Evolutionary conservation across 1,139 yeast species (phyloP).

Genomic region (Diutina sp.): DNA sequence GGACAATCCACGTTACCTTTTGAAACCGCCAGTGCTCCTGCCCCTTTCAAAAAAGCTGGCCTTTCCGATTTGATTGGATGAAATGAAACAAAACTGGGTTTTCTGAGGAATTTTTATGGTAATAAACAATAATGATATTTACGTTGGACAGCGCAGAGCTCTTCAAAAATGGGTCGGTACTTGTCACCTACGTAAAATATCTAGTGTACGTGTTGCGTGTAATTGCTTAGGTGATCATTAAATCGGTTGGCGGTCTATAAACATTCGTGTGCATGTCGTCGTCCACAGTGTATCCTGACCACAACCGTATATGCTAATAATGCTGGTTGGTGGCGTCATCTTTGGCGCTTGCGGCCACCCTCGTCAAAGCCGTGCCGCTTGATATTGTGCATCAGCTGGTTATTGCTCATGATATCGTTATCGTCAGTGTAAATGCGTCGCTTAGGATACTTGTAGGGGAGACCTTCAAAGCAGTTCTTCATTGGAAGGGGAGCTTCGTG

Average conservation of each 20-base stretch:
- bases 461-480: constrained; percentile 59
- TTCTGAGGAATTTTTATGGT: neutral
- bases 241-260: neutral
- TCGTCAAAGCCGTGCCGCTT: constrained; percentile 2
- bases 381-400: constrained; percentile 6
- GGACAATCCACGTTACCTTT: constrained; percentile 8
- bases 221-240: neutral
- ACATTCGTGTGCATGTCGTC: neutral
- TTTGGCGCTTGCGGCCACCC: neutral
- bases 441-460: constrained; percentile 51
- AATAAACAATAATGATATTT: too few species aligned
- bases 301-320: neutral
- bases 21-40: neutral
- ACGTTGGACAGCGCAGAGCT: too few species aligned
- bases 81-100: constrained; percentile 8
- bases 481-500: constrained; percentile 51
- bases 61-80: constrained; percentile 21
- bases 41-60: constrained; percentile 19
- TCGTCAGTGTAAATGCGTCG: constrained; percentile 72
- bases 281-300: neutral
- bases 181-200: too few species aligned
- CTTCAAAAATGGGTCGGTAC: too few species aligned
- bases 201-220: too few species aligned
- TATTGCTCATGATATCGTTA: constrained; percentile 35
- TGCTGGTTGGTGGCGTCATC: neutral